A percentile compares a stretch with the other conserved stretches of the same genome.
Conservation (phyloP, 2,329 filamentous ascomycete species). For the Aspergillus sp. region DNA sequence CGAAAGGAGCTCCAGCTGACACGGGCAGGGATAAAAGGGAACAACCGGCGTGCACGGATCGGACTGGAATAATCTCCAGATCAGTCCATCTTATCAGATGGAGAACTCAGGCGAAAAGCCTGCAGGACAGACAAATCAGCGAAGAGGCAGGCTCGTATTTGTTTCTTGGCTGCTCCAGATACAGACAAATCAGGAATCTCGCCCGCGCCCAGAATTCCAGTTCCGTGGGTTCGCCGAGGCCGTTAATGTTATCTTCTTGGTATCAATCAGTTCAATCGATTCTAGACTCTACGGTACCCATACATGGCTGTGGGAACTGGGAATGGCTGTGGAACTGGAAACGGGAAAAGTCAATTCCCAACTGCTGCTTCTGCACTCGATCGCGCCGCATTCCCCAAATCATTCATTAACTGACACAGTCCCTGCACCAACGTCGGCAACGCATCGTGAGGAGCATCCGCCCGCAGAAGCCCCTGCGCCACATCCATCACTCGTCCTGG, state of each 20-base stretch:
- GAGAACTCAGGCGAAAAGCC: neutral
- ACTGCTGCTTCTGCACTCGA: neutral
- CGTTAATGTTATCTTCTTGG: no score
- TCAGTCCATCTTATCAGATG: slow-evolving; percentile 12
- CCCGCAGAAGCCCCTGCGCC: slow-evolving; percentile 56
- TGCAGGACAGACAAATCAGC: neutral
- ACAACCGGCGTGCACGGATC: no score
- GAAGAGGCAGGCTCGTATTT: neutral
- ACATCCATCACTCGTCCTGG: slow-evolving; percentile 60
- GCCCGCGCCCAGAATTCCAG: neutral
- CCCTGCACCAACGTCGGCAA: slow-evolving; percentile 66
- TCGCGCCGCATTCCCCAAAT: slow-evolving; percentile 24
- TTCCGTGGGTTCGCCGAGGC: neutral
- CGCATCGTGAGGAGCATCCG: slow-evolving; percentile 52
- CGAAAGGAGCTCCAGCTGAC: neutral
- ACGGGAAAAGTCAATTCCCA: no score
- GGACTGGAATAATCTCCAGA: neutral
- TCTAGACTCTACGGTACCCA: no score
- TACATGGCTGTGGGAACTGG: no score
- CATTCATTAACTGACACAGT: slow-evolving; percentile 58
- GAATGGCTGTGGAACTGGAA: no score
- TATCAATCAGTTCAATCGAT: no score
- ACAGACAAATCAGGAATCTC: neutral
- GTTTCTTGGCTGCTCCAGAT: neutral
- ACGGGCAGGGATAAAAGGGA: neutral